Evolutionary conservation across 2,329 filamentous ascomycete species (phyloP).

Genomic region (Colletotrichum ledebouriae): DNA sequence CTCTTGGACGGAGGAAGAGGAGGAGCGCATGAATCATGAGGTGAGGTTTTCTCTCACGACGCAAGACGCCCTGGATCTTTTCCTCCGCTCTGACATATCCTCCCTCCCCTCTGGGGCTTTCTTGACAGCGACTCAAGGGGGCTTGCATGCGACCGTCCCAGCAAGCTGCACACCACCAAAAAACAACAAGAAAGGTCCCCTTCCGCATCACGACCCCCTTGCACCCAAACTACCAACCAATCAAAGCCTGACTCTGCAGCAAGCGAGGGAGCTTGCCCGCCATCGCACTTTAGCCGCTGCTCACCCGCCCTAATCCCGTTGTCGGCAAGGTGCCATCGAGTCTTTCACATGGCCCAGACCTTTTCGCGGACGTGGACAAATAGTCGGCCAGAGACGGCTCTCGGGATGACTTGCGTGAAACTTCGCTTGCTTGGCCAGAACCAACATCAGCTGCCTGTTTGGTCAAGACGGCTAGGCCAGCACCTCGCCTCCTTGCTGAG

Average conservation of each 20-base stretch:
- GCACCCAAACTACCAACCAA: slow-evolving; percentile 28
- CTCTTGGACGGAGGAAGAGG: not conserved
- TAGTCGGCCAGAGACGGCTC: not conserved
- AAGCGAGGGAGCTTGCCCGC: slow-evolving; percentile 18
- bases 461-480: not conserved
- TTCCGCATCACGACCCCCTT: slow-evolving; percentile 35
- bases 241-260: not conserved
- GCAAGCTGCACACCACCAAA: slow-evolving; percentile 4
- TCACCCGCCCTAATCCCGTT: slow-evolving; percentile 28
- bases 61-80: not conserved
- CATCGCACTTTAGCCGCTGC: slow-evolving; percentile 23
- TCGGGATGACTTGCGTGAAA: slow-evolving; percentile 9
- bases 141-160: not conserved
- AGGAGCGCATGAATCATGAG: slow-evolving; percentile 18
- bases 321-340: slow-evolving; percentile 26
- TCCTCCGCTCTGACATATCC: not conserved
- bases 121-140: not conserved
- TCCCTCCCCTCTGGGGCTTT: not conserved
- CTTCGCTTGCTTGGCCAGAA: slow-evolving; percentile 18
- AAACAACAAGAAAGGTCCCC: not conserved
- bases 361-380: slow-evolving; percentile 23
- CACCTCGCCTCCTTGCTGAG: not conserved
- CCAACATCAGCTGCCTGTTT: slow-evolving; percentile 25
- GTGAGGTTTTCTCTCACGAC: slow-evolving; percentile 24
- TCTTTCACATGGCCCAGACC: slow-evolving; percentile 24